Percentiles rank a stretch among this genome's conserved stretches.
phyloP scores from a whole-genome alignment of 2,329 filamentous ascomycete genomes.

The Penicillium sp. region DNA sequence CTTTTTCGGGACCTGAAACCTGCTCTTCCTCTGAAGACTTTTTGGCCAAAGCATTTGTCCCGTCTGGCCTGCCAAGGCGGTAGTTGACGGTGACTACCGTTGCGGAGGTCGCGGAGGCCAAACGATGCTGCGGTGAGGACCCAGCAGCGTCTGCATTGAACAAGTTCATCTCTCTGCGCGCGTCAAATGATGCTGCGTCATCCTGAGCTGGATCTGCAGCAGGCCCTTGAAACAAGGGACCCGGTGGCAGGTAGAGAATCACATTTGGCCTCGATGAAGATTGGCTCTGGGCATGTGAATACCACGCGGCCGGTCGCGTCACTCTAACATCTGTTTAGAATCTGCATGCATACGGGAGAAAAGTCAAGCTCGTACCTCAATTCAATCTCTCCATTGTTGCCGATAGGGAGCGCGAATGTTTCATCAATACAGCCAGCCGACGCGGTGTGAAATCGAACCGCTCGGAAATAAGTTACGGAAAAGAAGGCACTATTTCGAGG shows the following conservation, averaged over 20 bases:
- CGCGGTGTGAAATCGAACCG: conserved; percentile 8
- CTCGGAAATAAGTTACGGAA: background rate
- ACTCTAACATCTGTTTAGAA: conserved; percentile 18
- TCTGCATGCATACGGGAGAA: background rate
- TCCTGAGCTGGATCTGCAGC: background rate
- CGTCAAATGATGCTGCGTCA: background rate
- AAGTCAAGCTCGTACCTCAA: conserved; percentile 22
- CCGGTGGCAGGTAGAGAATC: conserved; percentile 39
- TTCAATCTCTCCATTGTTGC: conserved; percentile 29
- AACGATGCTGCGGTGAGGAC: conserved; percentile 21
- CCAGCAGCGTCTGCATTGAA: background rate
- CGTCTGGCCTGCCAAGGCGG: conserved; percentile 30
- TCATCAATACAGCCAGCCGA: conserved; percentile 19
- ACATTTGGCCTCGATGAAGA: conserved; percentile 25
- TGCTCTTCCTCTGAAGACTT: background rate
- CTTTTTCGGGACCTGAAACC: background rate
- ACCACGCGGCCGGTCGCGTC: conserved; percentile 13
- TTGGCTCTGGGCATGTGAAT: background rate
- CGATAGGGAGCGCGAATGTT: conserved; percentile 27
- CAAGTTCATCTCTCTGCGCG: background rate
- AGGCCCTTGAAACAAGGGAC: conserved; percentile 27
- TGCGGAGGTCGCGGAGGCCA: conserved; percentile 33
- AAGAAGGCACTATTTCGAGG: background rate
- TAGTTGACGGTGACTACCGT: conserved; percentile 44
- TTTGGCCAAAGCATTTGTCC: background rate